phyloP scores from a whole-genome alignment of 2,329 filamentous ascomycete species.

The Penicillium sp. region DNA sequence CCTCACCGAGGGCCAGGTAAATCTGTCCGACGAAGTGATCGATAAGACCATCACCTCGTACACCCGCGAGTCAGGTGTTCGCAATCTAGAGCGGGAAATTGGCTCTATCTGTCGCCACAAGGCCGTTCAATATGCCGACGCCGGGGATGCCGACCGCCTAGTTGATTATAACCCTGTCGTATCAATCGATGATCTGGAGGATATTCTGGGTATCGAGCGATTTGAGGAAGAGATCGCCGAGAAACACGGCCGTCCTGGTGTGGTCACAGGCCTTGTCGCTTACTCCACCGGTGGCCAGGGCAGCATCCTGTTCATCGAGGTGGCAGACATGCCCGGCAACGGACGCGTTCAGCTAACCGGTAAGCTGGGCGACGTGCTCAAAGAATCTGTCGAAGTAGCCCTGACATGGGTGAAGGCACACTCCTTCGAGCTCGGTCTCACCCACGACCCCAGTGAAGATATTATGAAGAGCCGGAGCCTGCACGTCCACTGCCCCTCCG shows the following conservation, averaged over 20 bases:
- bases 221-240: slow-evolving; percentile 95
- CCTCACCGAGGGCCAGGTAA: slow-evolving; percentile 63
- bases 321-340: slow-evolving; percentile 89
- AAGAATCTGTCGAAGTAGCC: slow-evolving; percentile 93
- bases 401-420: slow-evolving; percentile 96
- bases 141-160: slow-evolving; percentile 62
- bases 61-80: slow-evolving; percentile 90
- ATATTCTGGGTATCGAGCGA: slow-evolving; percentile 82
- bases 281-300: slow-evolving; percentile 89
- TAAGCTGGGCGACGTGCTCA: slow-evolving; percentile 90
- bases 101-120: slow-evolving; percentile 89
- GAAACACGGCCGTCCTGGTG: slow-evolving; percentile 69
- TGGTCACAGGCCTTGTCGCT: slow-evolving; percentile 91
- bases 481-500: slow-evolving; percentile 91
- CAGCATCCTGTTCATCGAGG: slow-evolving; percentile 95
- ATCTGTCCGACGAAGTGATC: slow-evolving; percentile 71
- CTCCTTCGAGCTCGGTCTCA: slow-evolving; percentile 79
- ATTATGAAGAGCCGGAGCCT: slow-evolving; percentile 93
- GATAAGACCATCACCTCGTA: slow-evolving; percentile 94
- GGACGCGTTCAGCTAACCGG: slow-evolving; percentile 91
- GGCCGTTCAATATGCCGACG: slow-evolving; percentile 88
- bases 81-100: slow-evolving; percentile 90
- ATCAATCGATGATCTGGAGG: slow-evolving; percentile 70
- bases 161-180: slow-evolving; percentile 66
- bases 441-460: slow-evolving; percentile 69